These are phyloP conservation scores for Scleroderma citrinum DNA, from an alignment of 768 basidiomycete genomes.

Conservation along the genomic window DNA sequence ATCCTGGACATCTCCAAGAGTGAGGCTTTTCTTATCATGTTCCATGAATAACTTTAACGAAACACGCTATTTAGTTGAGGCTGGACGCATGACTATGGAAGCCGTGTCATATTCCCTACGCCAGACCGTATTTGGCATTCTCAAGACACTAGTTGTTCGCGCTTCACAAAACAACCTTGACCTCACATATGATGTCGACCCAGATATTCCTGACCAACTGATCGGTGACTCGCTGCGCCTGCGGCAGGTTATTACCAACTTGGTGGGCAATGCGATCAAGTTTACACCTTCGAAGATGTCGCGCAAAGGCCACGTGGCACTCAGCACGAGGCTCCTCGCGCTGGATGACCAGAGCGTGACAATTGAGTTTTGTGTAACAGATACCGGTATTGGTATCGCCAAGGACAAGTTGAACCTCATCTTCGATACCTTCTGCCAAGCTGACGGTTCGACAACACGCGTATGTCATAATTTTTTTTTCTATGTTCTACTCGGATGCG, in stretches of 20 bases:
- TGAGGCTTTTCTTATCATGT: conserved; percentile 37
- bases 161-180: conserved; percentile 96
- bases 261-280: conserved; percentile 96
- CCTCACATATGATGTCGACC: conserved; percentile 93
- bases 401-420: conserved; percentile 97
- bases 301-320: conserved; percentile 82
- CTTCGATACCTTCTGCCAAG: conserved; percentile 98
- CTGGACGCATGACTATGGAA: conserved; percentile 99
- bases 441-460: conserved; percentile 95
- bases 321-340: conserved; percentile 76
- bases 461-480: too few species aligned
- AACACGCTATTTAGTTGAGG: conserved; percentile 64
- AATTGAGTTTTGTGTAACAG: conserved; percentile 94
- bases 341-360: conserved; percentile 81
- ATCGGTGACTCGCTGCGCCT: conserved; percentile 94
- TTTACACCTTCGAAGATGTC: conserved; percentile 82
- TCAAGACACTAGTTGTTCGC: conserved; percentile 96
- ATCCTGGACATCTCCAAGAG: conserved; percentile 99
- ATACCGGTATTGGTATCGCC: conserved; percentile 98
- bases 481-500: conserved; percentile 8
- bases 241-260: conserved; percentile 91
- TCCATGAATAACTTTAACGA: conserved; percentile 4
- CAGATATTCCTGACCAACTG: conserved; percentile 92
- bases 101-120: conserved; percentile 96
- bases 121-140: conserved; percentile 94